Evolutionary conservation across 169 alveolate species (phyloP), one percentile per base, ranked within the genome.

Genomic region (Eimeria acervulina): DNA sequence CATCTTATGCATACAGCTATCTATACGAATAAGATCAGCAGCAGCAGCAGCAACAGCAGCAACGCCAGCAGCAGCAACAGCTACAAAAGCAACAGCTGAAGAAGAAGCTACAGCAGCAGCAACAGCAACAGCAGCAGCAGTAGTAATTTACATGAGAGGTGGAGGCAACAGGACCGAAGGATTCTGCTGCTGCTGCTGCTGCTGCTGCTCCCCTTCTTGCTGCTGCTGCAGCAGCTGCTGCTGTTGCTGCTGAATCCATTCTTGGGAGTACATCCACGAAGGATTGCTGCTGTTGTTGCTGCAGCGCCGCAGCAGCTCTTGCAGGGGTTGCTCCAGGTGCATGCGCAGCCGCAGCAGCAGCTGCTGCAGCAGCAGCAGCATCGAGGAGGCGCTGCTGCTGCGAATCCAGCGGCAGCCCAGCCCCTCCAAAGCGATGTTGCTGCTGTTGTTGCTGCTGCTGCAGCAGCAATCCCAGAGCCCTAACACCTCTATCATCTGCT

Each of bases 401-500:
- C 92, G 92, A 1, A 26, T 76, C 90, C 28, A 72, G 47, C 51
- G 47, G 95, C 10, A 36, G 90, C 76, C 68, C 68, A 28, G 87
- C 70, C 10, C 80, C 66, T 47, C 59, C 90, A 38, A 28, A 38
- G 1, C 59, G 59, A 42, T 52, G 38, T 70, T 47, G 42, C 31
- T 33, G 68, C 70, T 80, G 42, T 3, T 33, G 68, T 44, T 80
- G 92, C 96, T 74, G 96, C 84, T 90, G 95, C 84, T 74, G 96
- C 66, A 40, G 96, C 55, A 51, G 61, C 83, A 72, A 78, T 0
- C 74, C 87, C 21, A 66, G 55, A 61, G 87, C 68, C 8, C 74
- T 40, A 21, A 72, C 76, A 26, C 95, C 95, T 40, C 87, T 26
- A 17, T 84, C 83, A 78, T 76, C 87, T 55, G 90, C 63, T n/a